Evolutionary conservation across 345 rosid species (phyloP), one percentile per base, ranked within the genome.

Genomic region (Salix suchowensis): DNA sequence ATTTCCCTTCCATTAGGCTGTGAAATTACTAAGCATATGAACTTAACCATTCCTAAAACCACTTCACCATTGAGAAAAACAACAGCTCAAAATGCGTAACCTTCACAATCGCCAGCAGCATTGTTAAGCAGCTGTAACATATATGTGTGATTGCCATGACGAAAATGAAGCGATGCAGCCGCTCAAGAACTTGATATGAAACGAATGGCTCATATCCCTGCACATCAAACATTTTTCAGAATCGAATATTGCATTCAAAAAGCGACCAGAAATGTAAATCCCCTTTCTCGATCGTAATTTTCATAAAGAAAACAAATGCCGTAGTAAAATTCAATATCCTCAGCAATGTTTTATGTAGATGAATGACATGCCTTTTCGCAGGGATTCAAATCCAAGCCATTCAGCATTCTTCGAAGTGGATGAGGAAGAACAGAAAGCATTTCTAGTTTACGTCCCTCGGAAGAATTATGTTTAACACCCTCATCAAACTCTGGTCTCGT

Each of bases 91-190:
- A 74, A 66, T 11, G 60, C 23, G 42, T 30, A 83, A 96, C 99
- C 98, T 96, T 96, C 44, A 96, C 94, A 71, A 96, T 86, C 69
- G 97, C 96, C 79, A 96, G 88, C 82, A 96, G 78, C 98, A 96
- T 92, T 50, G 98, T 96, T 80, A 96, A 88, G 87, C 99, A 96
- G 80, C 99, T 93, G 86, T 93, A 96, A 70, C 92, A 87, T 60
- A 96, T 72, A 79, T 96, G 99, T 28, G 99, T 96, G 82, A 96
- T 78, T 23, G 99, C 98, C 99, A 96, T 96, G 85, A 96, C 88
- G 81, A 93, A 96, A 81, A 96, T 96, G 90, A 96, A 96, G 48
- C 98, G 97, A 78, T 96, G 98, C 89, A 96, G 79, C 79, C 92
- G 98, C 81, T 96, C 99, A 5, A 93, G 86, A 79, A 92, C 97